These are phyloP conservation scores for Cicer yamashitae DNA, from an alignment of 306 rosid genomes.

Conservation along the genomic window DNA sequence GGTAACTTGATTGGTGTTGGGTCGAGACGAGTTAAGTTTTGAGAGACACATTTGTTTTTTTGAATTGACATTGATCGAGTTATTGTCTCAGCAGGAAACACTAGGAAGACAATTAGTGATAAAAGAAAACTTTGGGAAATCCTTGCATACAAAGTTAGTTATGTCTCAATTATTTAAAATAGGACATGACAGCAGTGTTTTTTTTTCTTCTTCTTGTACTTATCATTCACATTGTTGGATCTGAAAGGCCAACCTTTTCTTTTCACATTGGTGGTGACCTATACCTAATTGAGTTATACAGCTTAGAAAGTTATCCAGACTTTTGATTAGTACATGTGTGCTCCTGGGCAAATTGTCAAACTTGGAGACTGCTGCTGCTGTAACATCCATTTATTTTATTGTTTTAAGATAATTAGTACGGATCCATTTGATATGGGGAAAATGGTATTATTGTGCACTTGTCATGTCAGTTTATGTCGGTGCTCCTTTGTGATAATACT, in stretches of 20 bases:
- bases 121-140: not conserved
- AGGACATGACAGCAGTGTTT: not conserved
- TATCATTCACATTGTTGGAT: slow-evolving; percentile 1
- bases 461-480: too few relatives aligned
- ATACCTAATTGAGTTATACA: slow-evolving; percentile 5
- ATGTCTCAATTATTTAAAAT: slow-evolving; percentile 6
- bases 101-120: too few relatives aligned
- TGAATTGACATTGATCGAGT: too few relatives aligned
- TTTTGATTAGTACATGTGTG: slow-evolving; percentile 19
- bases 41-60: too few relatives aligned
- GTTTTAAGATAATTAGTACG: not conserved
- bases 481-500: too few relatives aligned
- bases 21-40: too few relatives aligned
- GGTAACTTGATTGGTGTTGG: too few relatives aligned
- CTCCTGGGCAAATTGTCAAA: not conserved
- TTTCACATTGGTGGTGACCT: not conserved
- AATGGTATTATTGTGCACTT: not conserved
- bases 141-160: not conserved
- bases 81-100: too few relatives aligned
- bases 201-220: not conserved
- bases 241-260: not conserved
- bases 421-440: not conserved
- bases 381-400: not conserved
- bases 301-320: not conserved
- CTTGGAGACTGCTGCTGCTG: too few relatives aligned